Percentiles rank a stretch among this genome's conserved stretches.
These are phyloP conservation scores for Citrus sp. DNA, from an alignment of 345 rosid genomes.

Conservation along the genomic window DNA sequence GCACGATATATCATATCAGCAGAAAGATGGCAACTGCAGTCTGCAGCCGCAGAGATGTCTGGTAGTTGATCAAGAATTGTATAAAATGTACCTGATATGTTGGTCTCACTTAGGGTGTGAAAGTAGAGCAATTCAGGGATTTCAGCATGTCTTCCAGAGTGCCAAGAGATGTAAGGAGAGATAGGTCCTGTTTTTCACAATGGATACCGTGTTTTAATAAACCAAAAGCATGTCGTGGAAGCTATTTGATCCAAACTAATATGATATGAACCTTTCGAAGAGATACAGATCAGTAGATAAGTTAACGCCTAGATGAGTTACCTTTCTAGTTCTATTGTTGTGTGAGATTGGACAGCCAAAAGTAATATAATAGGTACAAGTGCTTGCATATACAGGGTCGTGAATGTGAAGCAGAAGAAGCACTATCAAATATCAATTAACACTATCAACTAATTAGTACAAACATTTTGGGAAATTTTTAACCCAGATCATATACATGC, in stretches of 20 bases:
- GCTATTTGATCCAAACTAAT: too few relatives aligned
- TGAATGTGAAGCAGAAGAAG: not conserved
- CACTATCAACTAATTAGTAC: not conserved
- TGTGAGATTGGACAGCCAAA: not conserved
- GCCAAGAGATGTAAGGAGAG: slow-evolving; percentile 63
- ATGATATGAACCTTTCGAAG: too few relatives aligned
- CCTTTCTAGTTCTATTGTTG: not conserved
- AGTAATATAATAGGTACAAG: not conserved
- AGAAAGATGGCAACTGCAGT: slow-evolving; percentile 14
- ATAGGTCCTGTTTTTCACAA: slow-evolving; percentile 73
- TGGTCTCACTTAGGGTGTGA: slow-evolving; percentile 50
- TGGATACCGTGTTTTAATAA: slow-evolving; percentile 58
- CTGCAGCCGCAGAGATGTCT: slow-evolving; percentile 15
- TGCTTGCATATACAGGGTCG: not conserved
- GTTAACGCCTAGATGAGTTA: not conserved
- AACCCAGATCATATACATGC: not conserved
- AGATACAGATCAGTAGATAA: not conserved
- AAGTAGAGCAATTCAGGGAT: slow-evolving; percentile 62
- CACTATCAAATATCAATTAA: not conserved
- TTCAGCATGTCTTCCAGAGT: slow-evolving; percentile 50
- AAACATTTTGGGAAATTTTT: not conserved
- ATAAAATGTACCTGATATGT: not conserved
- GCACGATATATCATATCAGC: too few relatives aligned
- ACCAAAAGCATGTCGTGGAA: too few relatives aligned
- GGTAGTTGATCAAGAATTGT: slow-evolving; percentile 1